These are phyloP conservation scores for Penicillium paxilli DNA, from an alignment of 495 filamentous ascomycete genomes.

Conservation along the genomic window DNA sequence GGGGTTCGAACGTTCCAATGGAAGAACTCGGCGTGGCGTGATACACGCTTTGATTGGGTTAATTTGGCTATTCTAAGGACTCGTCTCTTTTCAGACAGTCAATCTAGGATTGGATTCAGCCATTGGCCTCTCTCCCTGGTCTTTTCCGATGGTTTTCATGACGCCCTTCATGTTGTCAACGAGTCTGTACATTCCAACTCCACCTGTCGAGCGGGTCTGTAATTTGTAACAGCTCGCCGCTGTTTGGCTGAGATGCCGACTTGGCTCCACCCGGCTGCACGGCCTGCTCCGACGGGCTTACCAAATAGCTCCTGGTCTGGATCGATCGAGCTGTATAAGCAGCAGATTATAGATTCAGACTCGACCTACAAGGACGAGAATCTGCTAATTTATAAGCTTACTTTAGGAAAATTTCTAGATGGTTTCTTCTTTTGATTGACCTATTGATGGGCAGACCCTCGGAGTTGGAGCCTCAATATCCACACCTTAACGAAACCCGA, in stretches of 20 bases:
- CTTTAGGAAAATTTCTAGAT: too few species aligned
- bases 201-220: conserved; percentile 2
- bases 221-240: conserved; percentile 19
- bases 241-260: conserved; percentile 34
- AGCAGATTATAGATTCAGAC: neutral
- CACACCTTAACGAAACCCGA: too few species aligned
- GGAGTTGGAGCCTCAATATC: too few species aligned
- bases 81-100: neutral
- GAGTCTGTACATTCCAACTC: conserved; percentile 2
- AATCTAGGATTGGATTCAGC: neutral
- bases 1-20: neutral
- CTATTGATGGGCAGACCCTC: too few species aligned
- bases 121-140: neutral
- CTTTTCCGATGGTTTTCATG: neutral
- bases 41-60: neutral
- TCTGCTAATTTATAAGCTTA: too few species aligned
- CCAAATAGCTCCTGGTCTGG: neutral
- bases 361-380: too few species aligned
- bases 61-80: neutral
- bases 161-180: neutral
- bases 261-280: conserved; percentile 4
- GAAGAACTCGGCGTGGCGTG: neutral
- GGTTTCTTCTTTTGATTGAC: too few species aligned
- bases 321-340: neutral
- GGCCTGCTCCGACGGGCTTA: conserved; percentile 14